Base-by-base conservation (phyloP, 805 yeast genomes). In the Candida yuanshanica region DNA sequence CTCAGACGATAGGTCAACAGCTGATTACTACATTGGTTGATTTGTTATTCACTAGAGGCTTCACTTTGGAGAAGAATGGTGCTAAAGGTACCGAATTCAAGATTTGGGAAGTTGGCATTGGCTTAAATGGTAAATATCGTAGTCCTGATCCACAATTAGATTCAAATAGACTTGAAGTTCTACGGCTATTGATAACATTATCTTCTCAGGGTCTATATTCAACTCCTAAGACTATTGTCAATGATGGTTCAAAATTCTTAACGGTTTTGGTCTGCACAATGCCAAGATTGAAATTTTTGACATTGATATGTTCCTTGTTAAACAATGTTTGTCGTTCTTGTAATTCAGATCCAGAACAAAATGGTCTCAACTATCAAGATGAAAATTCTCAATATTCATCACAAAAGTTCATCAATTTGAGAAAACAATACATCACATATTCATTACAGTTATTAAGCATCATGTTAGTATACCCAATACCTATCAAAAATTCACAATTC, bases 31-130 rank as follows among this genome's bases (percentile, higher is more conserved):
- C 63, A 0, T 50, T 72, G 3, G 63, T 76, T 3, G 64, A 66
- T 18, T 58, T 82, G n/a, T 57, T 82, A 33, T 81, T 81, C 55
- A 66, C 69, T 29, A 66, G 70, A 10, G 77, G 76, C 1, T 83
- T 83, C 53, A 78, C 90, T 0, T 58, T 77, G n/a, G 49, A 47
- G 9, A 33, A 33, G 12, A 35, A 39, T 22, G 37, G 43, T 3
- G 42, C 56, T 18, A 59, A 60, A 22, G 60, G 63, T 7, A 48
- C 58, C 4, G 70, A 70, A 20, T 63, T 61, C 38, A 47, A 65
- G 7, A 66, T 83, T 1, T 89, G 96, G 96, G 95, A 85, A 51
- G 77, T 83, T 4, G 96, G 96, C 6, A 70, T 89, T 24, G 90
- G 87, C 2, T 38, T 48, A 12, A 51, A 46, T 42, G 64, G 62